Base-by-base conservation (phyloP, 352 stramenopile genomes). In the Phytophthora nicotianae region DNA sequence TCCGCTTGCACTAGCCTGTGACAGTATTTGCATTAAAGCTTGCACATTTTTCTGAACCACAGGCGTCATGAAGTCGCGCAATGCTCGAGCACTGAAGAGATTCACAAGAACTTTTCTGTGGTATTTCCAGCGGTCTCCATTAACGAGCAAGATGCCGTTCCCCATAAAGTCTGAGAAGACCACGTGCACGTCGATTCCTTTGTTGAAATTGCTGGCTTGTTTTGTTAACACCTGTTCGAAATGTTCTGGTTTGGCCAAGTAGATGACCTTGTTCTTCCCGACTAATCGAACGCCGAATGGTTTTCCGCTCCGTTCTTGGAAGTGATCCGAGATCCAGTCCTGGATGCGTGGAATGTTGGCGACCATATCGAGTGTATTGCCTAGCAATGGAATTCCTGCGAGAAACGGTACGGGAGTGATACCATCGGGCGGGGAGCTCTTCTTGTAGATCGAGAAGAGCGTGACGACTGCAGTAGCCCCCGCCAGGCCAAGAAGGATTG, bases 71-170 rank as follows among this genome's bases (percentile, higher is more conserved):
- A 62, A 58, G 10, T 81, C 70, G 2, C 74, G 68, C 40, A 86
- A 55, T 10, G 66, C 53, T 20, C 58, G 62, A 41, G 70, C 77
- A 21, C 78, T 89, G 26, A 95, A 94, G 20, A 97, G 85, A 46
- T 95, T 88, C 26, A 83, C 90, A 50, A 88, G 75, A 11, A 70
- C 77, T 56, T 86, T 86, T 45, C 85, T 77, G 58, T 94, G 85
- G 13, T 70, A 48, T n/a, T 72, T 72, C 83, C 83, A 94, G 17
- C 70, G 69, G 32, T 73, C 66, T 23, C 81, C 79, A 58, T 94
- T 79, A 13, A 72, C 54, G 6, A 71, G 62, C 48, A 91, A 75
- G 47, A 94, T 90, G 43, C 79, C 69, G 14, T 83, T 56, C 41
- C 83, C 81, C 42, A 92, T 68, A 10, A 90, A 59, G 38, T 86